Percentiles rank a stretch among this genome's conserved stretches.
These are phyloP conservation scores for Venturiaceae sp. DNA, from an alignment of 2,329 filamentous ascomycete genomes.

Conservation along the genomic window DNA sequence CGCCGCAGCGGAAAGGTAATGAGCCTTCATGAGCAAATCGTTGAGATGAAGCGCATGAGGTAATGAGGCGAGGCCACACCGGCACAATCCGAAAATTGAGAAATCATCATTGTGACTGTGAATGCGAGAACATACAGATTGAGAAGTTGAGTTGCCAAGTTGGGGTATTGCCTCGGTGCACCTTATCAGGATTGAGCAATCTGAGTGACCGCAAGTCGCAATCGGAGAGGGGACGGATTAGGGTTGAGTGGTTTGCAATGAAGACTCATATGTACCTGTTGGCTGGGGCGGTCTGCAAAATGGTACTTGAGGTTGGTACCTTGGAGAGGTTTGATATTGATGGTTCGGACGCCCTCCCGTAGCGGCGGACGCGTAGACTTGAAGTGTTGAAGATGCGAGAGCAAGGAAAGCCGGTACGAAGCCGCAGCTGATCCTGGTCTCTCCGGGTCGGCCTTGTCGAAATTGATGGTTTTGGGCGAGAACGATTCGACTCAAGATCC, in stretches of 20 bases:
- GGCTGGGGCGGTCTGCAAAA: neutral
- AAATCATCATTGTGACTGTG: neutral
- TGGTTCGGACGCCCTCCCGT: neutral
- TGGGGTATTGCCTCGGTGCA: neutral
- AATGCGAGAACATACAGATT: neutral
- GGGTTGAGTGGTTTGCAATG: neutral
- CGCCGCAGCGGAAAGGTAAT: neutral
- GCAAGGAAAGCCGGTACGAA: neutral
- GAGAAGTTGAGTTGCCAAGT: neutral
- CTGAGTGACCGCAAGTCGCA: neutral
- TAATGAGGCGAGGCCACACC: neutral
- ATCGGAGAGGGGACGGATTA: neutral
- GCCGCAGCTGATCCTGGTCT: neutral
- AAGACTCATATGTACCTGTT: neutral
- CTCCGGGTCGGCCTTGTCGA: neutral
- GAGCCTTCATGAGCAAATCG: neutral
- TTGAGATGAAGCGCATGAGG: neutral
- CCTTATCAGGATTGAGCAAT: neutral
- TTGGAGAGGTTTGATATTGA: constrained; percentile 1
- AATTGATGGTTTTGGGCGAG: neutral
- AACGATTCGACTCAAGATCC: neutral
- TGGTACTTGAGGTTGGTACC: neutral
- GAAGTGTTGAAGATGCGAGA: neutral
- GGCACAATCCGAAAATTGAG: neutral
- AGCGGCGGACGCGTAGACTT: neutral